Conservation (phyloP, 2,329 filamentous ascomycete species). For the Calonectria hawksworthii region DNA sequence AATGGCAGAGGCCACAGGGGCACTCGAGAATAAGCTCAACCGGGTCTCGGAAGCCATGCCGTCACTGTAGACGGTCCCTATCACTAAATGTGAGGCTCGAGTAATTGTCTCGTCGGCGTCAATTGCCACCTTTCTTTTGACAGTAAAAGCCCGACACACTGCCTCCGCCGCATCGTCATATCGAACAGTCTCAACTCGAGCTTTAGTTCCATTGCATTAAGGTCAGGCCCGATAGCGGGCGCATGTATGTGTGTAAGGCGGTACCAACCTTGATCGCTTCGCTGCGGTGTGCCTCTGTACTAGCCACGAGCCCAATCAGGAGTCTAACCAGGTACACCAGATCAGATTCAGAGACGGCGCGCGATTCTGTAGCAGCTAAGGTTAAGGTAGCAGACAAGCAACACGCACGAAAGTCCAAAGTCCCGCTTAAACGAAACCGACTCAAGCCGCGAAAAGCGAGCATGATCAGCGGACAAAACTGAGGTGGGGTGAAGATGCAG, state of each 20-base stretch:
- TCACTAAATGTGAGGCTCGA: slow-evolving; percentile 6
- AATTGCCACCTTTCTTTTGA: slow-evolving; percentile 5
- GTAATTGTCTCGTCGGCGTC: not conserved
- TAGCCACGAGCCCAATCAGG: not conserved
- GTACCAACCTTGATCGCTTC: slow-evolving; percentile 14
- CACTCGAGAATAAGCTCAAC: slow-evolving; percentile 12
- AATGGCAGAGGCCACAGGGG: slow-evolving; percentile 12
- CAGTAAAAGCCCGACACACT: not conserved
- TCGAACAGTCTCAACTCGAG: slow-evolving; percentile 4
- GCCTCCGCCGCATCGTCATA: slow-evolving; percentile 2
- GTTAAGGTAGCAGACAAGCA: slow-evolving; percentile 28
- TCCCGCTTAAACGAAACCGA: slow-evolving; percentile 2
- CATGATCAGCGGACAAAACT: not conserved
- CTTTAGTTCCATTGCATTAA: slow-evolving; percentile 12
- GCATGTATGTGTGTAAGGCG: not conserved
- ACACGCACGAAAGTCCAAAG: slow-evolving; percentile 1
- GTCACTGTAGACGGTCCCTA: not conserved
- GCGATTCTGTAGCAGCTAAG: slow-evolving; percentile 16
- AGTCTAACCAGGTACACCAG: not conserved
- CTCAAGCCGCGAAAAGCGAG: slow-evolving; percentile 23
- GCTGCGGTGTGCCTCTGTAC: not conserved
- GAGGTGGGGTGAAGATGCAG: slow-evolving; percentile 11
- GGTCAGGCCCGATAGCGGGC: slow-evolving; percentile 15
- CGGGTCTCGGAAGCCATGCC: slow-evolving; percentile 13
- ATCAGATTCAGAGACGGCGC: not conserved